Evolutionary conservation across 441 rosid genomes (phyloP).

Genomic region (Mallotus repandus): DNA sequence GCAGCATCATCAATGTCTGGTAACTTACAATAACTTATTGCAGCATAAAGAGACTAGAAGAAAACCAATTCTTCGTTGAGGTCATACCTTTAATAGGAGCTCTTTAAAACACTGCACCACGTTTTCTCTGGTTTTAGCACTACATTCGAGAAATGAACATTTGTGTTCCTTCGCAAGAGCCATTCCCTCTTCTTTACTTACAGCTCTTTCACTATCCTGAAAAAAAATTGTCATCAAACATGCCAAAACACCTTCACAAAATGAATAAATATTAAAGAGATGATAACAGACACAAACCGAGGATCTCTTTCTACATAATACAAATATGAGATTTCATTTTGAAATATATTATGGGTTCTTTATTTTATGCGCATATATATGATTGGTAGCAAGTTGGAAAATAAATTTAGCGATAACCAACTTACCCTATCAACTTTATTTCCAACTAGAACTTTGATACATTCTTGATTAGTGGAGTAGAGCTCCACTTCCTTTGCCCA

Average conservation of each 20-base stretch:
- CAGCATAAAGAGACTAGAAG: background rate
- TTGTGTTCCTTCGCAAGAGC: conserved; percentile 56
- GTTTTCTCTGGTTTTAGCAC: conserved; percentile 55
- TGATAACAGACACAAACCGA: background rate
- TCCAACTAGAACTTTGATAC: conserved; percentile 64
- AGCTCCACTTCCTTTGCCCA: conserved; percentile 74
- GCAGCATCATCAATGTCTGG: background rate
- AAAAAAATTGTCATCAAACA: conserved; percentile 5
- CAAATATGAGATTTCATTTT: background rate
- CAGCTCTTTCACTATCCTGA: conserved; percentile 66
- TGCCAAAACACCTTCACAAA: background rate
- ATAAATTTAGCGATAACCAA: background rate
- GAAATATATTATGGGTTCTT: background rate
- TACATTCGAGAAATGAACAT: conserved; percentile 64
- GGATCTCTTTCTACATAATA: background rate
- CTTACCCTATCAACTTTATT: conserved; percentile 72
- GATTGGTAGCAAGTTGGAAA: background rate
- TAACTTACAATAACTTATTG: background rate
- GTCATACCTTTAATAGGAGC: conserved; percentile 46
- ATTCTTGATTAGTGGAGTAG: conserved; percentile 55
- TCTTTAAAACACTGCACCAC: conserved; percentile 60
- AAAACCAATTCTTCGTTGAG: background rate
- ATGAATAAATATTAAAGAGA: background rate
- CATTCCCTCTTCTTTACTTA: conserved; percentile 63
- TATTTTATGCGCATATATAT: background rate